Percentiles rank a stretch among this genome's conserved stretches.
Evolutionary conservation across 169 alveolate species (phyloP).

Genomic region (Condylostoma magnum): DNA sequence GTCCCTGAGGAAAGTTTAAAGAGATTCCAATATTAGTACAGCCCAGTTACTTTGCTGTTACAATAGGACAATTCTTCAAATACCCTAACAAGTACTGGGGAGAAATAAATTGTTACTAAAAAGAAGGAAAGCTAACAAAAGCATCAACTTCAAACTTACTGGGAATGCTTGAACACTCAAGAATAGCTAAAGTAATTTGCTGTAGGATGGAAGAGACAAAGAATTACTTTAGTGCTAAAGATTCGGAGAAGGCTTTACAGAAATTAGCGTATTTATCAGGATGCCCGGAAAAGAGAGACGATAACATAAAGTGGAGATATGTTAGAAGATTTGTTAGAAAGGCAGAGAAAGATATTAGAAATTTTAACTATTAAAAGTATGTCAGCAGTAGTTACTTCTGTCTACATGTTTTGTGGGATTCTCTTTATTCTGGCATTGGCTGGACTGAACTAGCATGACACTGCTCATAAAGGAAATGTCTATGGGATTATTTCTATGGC

Average conservation of each 20-base stretch:
- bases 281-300: not conserved
- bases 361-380: too few species aligned
- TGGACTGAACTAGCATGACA: conserved; percentile 76
- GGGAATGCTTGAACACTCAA: not conserved
- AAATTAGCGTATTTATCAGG: conserved; percentile 6
- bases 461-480: conserved; percentile 84
- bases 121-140: conserved; percentile 2
- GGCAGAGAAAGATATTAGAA: too few species aligned
- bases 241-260: not conserved
- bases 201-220: not conserved
- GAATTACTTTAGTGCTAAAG: not conserved
- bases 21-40: not conserved
- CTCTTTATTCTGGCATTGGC: conserved; percentile 65
- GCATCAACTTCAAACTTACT: not conserved
- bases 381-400: too few species aligned
- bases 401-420: conserved; percentile 15
- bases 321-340: conserved; percentile 4
- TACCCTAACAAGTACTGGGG: not conserved
- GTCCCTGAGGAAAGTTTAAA: not conserved
- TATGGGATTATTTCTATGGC: conserved; percentile 81
- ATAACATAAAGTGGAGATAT: conserved; percentile 11
- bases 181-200: not conserved
- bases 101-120: not conserved
- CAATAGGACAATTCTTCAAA: not conserved
- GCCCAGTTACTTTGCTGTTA: too few species aligned